These are phyloP conservation scores for Exidia glandulosa DNA, from an alignment of 768 basidiomycete genomes.

Conservation along the genomic window DNA sequence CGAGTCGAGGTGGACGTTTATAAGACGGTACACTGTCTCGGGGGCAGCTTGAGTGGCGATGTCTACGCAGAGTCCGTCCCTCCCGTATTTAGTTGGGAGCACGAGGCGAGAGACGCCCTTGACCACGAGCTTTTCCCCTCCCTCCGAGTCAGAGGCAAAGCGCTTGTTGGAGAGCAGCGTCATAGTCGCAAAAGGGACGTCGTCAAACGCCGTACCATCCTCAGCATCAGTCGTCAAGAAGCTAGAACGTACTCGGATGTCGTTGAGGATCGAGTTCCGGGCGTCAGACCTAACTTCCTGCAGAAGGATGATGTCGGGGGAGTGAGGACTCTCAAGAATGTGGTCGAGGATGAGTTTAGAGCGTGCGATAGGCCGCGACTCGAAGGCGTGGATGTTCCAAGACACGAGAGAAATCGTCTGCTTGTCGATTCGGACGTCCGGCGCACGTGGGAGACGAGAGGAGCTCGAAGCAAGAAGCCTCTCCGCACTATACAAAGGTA, in stretches of 20 bases:
- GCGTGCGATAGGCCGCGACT: conserved; percentile 20
- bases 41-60: conserved; percentile 14
- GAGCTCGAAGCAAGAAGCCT: too few species aligned
- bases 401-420: conserved; percentile 23
- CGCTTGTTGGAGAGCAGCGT: conserved; percentile 25
- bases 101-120: conserved; percentile 17
- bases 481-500: too few species aligned
- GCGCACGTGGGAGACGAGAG: too few species aligned
- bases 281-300: conserved; percentile 27
- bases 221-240: conserved; percentile 29
- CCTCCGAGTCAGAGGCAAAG: conserved; percentile 15
- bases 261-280: conserved; percentile 21
- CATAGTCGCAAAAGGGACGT: conserved; percentile 26
- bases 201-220: conserved; percentile 23
- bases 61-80: conserved; percentile 28
- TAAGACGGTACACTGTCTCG: conserved; percentile 18
- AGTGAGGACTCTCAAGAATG: conserved; percentile 19
- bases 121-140: conserved; percentile 19
- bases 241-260: conserved; percentile 22
- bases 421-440: not conserved
- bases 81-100: conserved; percentile 27
- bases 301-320: conserved; percentile 28
- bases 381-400: conserved; percentile 28
- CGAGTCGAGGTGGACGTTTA: conserved; percentile 30
- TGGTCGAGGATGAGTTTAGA: conserved; percentile 23